A percentile compares a stretch with the other conserved stretches of the same genome.
Conservation (phyloP, 2,329 filamentous ascomycete genomes). For the Colletotrichum gloeosporioides region DNA sequence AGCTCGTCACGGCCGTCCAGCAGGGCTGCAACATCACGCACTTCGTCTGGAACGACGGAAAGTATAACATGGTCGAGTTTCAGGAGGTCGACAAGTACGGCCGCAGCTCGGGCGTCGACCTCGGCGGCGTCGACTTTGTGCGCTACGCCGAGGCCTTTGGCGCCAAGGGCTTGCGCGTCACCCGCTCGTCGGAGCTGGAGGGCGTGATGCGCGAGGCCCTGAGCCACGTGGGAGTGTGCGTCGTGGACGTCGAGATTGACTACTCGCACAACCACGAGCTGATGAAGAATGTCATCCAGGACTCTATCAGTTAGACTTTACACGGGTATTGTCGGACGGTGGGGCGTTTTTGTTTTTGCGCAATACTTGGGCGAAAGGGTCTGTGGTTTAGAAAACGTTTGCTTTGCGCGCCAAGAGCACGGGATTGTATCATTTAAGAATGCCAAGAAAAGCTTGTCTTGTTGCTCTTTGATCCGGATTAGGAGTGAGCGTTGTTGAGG, state of each 20-base stretch:
- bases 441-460: neutral
- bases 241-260: constrained; percentile 53
- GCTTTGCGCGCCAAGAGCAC: neutral
- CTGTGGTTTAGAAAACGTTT: neutral
- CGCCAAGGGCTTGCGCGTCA: constrained; percentile 47
- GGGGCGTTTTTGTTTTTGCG: neutral
- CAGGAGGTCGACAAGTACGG: constrained; percentile 56
- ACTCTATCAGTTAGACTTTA: constrained; percentile 23
- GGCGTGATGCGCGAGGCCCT: constrained; percentile 48
- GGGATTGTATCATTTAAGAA: neutral
- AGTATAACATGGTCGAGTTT: constrained; percentile 57
- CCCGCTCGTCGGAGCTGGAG: constrained; percentile 42
- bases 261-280: constrained; percentile 46
- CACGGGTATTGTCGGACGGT: neutral
- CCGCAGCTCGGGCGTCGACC: constrained; percentile 44
- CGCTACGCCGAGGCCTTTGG: constrained; percentile 52
- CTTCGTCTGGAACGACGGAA: constrained; percentile 55
- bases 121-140: constrained; percentile 53
- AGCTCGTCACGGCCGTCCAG: constrained; percentile 49
- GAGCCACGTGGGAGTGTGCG: constrained; percentile 42
- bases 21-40: constrained; percentile 54
- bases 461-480: neutral
- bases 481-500: neutral
- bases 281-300: constrained; percentile 41
- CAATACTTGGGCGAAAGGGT: neutral